Evolutionary conservation across 768 basidiomycete species (phyloP).

Genomic region (Suillus luteus): DNA sequence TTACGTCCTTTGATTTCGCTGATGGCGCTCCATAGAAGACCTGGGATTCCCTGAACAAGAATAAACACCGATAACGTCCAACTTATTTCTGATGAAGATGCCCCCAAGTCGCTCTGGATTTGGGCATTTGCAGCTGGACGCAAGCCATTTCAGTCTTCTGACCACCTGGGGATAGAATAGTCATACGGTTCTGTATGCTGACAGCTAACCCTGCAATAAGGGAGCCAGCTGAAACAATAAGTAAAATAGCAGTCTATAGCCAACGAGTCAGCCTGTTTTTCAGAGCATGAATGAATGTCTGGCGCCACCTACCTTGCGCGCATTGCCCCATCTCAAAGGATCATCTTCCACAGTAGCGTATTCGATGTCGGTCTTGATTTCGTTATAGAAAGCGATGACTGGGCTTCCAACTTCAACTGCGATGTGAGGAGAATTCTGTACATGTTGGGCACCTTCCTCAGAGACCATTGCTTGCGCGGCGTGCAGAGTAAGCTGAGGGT

Average conservation of each 20-base stretch:
- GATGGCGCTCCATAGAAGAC: slow-evolving; percentile 62
- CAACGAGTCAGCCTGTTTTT: background rate
- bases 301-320: slow-evolving; percentile 50
- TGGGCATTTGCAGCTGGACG: slow-evolving; percentile 62
- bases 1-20: slow-evolving; percentile 76
- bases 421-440: background rate
- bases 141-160: background rate
- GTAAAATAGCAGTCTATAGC: slow-evolving; percentile 25
- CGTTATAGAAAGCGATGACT: background rate
- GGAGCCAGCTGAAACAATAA: slow-evolving; percentile 31
- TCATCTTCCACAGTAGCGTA: slow-evolving; percentile 55
- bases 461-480: background rate
- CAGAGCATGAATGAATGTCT: too few relatives aligned
- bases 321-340: slow-evolving; percentile 58
- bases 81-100: slow-evolving; percentile 64
- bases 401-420: background rate
- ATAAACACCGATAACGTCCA: slow-evolving; percentile 73
- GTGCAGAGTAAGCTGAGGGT: background rate
- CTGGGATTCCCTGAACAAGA: slow-evolving; percentile 65
- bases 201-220: slow-evolving; percentile 29
- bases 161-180: background rate
- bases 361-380: slow-evolving; percentile 36
- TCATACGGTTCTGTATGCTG: slow-evolving; percentile 32
- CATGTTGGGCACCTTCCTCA: background rate
- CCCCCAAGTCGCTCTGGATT: slow-evolving; percentile 62